Conservation (phyloP, 352 stramenopile genomes). For the Phytophthora palmivora region DNA sequence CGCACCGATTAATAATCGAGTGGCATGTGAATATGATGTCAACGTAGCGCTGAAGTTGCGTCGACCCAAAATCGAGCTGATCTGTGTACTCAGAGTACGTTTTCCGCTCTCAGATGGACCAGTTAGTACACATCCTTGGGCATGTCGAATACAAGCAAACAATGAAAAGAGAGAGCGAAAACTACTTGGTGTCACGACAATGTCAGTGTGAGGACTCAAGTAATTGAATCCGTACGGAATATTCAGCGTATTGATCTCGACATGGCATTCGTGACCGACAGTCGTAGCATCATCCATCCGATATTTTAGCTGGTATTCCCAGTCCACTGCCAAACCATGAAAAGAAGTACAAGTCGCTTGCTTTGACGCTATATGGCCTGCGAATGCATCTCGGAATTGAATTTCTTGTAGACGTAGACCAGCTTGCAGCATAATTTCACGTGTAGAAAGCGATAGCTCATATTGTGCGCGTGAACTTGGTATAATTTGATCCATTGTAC, state of each 20-base stretch:
- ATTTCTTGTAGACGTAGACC: slow-evolving; percentile 59
- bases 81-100: slow-evolving; percentile 44
- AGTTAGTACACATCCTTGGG: slow-evolving; percentile 35
- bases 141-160: slow-evolving; percentile 51
- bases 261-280: slow-evolving; percentile 68
- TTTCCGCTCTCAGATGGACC: slow-evolving; percentile 43
- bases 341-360: neutral
- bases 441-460: slow-evolving; percentile 3
- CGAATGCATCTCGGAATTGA: slow-evolving; percentile 58
- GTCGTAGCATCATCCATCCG: slow-evolving; percentile 63
- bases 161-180: slow-evolving; percentile 63
- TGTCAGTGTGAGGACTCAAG: slow-evolving; percentile 30
- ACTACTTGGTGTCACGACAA: slow-evolving; percentile 52
- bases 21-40: slow-evolving; percentile 36
- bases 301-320: slow-evolving; percentile 69
- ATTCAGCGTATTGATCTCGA: slow-evolving; percentile 56
- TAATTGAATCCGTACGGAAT: slow-evolving; percentile 80
- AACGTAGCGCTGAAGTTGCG: slow-evolving; percentile 42
- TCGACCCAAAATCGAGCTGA: slow-evolving; percentile 54
- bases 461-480: too few species aligned
- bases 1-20: slow-evolving; percentile 52
- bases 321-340: slow-evolving; percentile 36
- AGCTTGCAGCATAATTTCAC: slow-evolving; percentile 29
- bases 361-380: slow-evolving; percentile 25
- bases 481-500: slow-evolving; percentile 9